phyloP scores from a whole-genome alignment of 2,329 filamentous ascomycete genomes.

The Pseudogymnoascus sp. region DNA sequence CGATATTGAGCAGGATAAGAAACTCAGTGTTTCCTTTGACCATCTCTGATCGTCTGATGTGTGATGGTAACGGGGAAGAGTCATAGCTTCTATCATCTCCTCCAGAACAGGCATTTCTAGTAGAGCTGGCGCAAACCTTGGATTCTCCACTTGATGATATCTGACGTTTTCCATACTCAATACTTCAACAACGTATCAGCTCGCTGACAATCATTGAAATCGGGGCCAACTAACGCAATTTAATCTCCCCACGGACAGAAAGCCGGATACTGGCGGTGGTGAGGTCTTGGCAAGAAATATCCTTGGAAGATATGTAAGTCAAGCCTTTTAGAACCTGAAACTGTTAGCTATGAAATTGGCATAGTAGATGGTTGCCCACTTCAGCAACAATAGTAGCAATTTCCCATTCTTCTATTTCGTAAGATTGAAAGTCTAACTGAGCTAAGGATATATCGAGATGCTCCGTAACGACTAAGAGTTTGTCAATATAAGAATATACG shows the following conservation, averaged over 20 bases:
- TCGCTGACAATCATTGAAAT: background rate
- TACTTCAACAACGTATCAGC: background rate
- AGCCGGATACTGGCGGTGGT: background rate
- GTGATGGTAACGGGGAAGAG: background rate
- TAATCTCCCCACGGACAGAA: background rate
- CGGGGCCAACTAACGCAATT: background rate
- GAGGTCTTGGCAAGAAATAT: background rate
- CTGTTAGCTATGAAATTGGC: background rate
- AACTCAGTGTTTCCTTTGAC: background rate
- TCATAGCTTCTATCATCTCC: background rate
- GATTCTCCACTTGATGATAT: background rate
- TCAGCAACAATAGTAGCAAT: background rate
- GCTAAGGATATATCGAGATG: slow-evolving; percentile 9
- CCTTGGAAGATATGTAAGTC: background rate
- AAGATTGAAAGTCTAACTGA: slow-evolving; percentile 3
- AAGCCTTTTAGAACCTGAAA: background rate
- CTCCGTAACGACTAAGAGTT: background rate
- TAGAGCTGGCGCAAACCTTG: background rate
- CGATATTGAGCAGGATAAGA: background rate
- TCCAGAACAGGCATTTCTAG: background rate
- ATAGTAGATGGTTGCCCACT: background rate
- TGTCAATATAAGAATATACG: slow-evolving; percentile 4
- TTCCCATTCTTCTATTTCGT: slow-evolving; percentile 8
- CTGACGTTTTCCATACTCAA: background rate
- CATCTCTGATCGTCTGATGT: background rate